phyloP scores from a whole-genome alignment of 164 flowering plant genomes.

The Kingdonia uniflora region DNA sequence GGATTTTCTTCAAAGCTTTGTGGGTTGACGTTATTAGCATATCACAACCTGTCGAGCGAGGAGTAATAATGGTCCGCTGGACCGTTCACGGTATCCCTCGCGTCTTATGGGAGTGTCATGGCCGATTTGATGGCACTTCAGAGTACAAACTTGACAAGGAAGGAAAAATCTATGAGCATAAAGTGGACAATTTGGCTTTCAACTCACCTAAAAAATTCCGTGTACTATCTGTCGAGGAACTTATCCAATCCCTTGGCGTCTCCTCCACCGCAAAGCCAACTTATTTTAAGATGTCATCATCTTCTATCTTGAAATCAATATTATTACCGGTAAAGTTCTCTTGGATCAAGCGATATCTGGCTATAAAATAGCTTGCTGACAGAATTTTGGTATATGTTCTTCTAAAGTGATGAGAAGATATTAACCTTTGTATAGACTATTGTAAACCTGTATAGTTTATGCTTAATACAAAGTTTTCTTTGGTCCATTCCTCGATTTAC shows the following conservation, averaged over 20 bases:
- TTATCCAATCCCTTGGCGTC: slow-evolving; percentile 50
- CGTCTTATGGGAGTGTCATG: slow-evolving; percentile 74
- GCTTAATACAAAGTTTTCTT: no score
- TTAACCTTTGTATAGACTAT: no score
- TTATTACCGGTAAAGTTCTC: slow-evolving; percentile 11
- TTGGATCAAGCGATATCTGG: slow-evolving; percentile 3
- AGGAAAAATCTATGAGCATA: slow-evolving; percentile 80
- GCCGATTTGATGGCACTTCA: slow-evolving; percentile 78
- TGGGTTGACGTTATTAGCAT: slow-evolving; percentile 58
- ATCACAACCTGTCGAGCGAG: slow-evolving; percentile 66
- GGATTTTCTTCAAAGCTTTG: slow-evolving; percentile 60
- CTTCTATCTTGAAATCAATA: slow-evolving; percentile 8
- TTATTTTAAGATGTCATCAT: slow-evolving; percentile 43
- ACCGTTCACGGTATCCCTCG: slow-evolving; percentile 69
- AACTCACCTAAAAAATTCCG: slow-evolving; percentile 63
- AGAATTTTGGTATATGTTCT: no score
- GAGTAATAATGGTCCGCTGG: slow-evolving; percentile 68
- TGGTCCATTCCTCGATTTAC: no score
- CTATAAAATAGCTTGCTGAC: no score
- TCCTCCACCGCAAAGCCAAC: slow-evolving; percentile 77
- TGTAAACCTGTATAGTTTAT: no score
- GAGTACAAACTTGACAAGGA: slow-evolving; percentile 72
- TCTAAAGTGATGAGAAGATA: no score
- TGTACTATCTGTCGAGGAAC: slow-evolving; percentile 42
- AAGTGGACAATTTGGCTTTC: slow-evolving; percentile 63